Conservation (phyloP, 1,139 yeast genomes). For the Geotrichum histeridarum region DNA sequence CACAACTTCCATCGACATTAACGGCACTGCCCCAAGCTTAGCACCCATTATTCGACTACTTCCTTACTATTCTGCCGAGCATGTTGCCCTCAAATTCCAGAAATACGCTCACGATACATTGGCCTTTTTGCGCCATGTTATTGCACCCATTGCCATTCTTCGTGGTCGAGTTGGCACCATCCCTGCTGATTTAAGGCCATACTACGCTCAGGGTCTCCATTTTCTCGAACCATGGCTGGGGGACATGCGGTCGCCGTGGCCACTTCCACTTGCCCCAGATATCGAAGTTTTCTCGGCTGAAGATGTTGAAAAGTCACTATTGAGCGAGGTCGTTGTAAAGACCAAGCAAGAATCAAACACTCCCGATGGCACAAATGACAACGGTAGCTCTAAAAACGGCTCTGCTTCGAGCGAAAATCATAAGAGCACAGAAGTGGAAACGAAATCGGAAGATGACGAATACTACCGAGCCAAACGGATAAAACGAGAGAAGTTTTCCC, state of each 20-base stretch:
- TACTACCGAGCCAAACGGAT: conserved; percentile 64
- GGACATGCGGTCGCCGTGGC: conserved; percentile 52
- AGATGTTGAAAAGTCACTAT: conserved; percentile 73
- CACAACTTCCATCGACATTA: conserved; percentile 17
- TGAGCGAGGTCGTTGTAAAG: conserved; percentile 59
- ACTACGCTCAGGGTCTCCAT: conserved; percentile 60
- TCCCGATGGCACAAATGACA: not conserved
- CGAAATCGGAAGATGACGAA: conserved; percentile 17
- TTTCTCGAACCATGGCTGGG: conserved; percentile 60
- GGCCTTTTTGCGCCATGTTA: conserved; percentile 52
- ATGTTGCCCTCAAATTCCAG: conserved; percentile 35
- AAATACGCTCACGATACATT: conserved; percentile 16
- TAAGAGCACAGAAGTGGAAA: conserved; percentile 25
- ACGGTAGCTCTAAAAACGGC: conserved; percentile 2
- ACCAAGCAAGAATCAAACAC: not conserved
- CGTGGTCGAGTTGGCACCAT: conserved; percentile 79
- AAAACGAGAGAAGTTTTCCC: conserved; percentile 46
- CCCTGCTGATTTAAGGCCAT: conserved; percentile 75
- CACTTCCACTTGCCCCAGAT: conserved; percentile 66
- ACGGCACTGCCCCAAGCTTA: conserved; percentile 21
- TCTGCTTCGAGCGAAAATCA: conserved; percentile 35
- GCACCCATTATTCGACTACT: conserved; percentile 65
- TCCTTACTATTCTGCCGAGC: conserved; percentile 80
- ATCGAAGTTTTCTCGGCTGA: conserved; percentile 58
- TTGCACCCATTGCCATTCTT: conserved; percentile 78